These are phyloP conservation scores for Lyophyllum semitale DNA, from an alignment of 768 basidiomycete species.

Conservation along the genomic window DNA sequence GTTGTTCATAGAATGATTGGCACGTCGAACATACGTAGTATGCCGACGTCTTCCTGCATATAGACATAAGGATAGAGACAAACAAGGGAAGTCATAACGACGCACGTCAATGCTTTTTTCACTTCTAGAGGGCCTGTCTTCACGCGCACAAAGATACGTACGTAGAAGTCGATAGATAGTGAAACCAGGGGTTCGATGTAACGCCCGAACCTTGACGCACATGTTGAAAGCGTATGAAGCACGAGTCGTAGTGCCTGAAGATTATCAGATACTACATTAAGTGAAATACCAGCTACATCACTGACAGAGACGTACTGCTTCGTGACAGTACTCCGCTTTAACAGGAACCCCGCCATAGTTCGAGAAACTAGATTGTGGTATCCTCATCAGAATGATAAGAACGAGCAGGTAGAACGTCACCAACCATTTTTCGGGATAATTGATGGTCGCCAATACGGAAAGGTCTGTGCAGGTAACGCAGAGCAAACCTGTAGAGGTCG, in stretches of 20 bases:
- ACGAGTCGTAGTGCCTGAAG: conserved; percentile 85
- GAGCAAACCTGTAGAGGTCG: conserved; percentile 64
- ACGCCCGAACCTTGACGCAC: conserved; percentile 90
- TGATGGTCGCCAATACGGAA: conserved; percentile 88
- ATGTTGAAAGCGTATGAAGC: conserved; percentile 81
- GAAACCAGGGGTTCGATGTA: conserved; percentile 88
- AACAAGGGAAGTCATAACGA: conserved; percentile 10
- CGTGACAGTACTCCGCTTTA: conserved; percentile 94
- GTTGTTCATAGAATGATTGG: conserved; percentile 81
- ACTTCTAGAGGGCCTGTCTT: conserved; percentile 76
- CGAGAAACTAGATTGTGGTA: conserved; percentile 47
- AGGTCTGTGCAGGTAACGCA: conserved; percentile 98
- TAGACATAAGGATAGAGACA: conserved; percentile 6
- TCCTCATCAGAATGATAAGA: not conserved
- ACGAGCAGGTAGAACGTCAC: conserved; percentile 2
- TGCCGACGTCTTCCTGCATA: conserved; percentile 75
- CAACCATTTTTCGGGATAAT: conserved; percentile 97
- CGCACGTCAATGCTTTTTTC: conserved; percentile 79
- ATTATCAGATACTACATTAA: not conserved
- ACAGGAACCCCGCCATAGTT: conserved; percentile 93
- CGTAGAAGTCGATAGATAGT: conserved; percentile 96
- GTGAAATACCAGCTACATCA: not conserved
- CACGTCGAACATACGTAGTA: conserved; percentile 87
- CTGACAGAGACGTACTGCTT: conserved; percentile 60
- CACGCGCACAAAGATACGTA: conserved; percentile 86